phyloP scores from a whole-genome alignment of 2,329 filamentous ascomycete genomes.

The Sporothrix pseudoabietina region DNA sequence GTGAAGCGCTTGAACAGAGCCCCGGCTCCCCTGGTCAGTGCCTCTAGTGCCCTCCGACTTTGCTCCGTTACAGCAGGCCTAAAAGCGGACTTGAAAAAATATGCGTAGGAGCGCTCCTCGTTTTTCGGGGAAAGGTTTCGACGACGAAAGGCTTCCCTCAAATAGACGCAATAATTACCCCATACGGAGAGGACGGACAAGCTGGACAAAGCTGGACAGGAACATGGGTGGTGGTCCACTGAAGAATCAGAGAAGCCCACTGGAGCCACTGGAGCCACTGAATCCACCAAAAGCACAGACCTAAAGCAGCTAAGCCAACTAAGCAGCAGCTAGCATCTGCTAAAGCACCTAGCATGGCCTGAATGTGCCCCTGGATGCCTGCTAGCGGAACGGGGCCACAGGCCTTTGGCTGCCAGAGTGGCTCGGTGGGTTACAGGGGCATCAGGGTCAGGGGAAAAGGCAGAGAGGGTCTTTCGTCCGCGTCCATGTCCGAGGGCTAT shows the following conservation, averaged over 20 bases:
- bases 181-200: conserved; percentile 1
- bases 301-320: background rate
- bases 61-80: background rate
- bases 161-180: background rate
- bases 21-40: background rate
- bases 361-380: background rate
- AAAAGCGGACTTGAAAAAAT: background rate
- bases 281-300: background rate
- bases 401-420: background rate
- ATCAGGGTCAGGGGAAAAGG: background rate
- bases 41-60: background rate
- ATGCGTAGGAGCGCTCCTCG: background rate
- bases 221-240: background rate
- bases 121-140: background rate
- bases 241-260: background rate
- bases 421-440: background rate
- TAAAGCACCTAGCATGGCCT: background rate
- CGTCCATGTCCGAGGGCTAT: background rate
- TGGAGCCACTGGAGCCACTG: background rate
- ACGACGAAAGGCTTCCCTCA: background rate
- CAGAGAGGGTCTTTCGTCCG: background rate
- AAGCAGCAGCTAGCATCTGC: background rate
- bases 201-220: background rate
- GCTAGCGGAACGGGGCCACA: background rate
- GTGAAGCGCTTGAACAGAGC: background rate